A percentile compares a stretch with the other conserved stretches of the same genome.
These are phyloP conservation scores for Lablab purpureus DNA, from an alignment of 306 rosid species.

Conservation along the genomic window DNA sequence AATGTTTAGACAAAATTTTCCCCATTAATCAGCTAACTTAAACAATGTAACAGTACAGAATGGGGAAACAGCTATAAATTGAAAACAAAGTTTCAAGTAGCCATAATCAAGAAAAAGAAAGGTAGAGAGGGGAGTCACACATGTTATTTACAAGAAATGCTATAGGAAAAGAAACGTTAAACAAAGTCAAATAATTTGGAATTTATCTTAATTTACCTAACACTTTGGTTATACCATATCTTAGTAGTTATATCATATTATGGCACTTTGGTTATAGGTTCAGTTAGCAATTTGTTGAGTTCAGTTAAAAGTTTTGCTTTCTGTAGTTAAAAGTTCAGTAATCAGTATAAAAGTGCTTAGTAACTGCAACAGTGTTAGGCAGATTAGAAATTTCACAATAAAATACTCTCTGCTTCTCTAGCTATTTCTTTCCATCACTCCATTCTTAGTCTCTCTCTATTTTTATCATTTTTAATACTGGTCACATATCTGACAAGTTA, in stretches of 20 bases:
- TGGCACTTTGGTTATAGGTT: constrained; percentile 31
- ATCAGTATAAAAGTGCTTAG: constrained; percentile 7
- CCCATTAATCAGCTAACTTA: constrained; percentile 42
- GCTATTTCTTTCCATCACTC: neutral
- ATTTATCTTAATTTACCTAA: neutral
- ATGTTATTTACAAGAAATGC: constrained; percentile 9
- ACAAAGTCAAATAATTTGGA: constrained; percentile 21
- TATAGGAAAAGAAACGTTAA: constrained; percentile 5
- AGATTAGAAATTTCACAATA: constrained; percentile 23
- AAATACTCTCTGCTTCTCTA: constrained; percentile 16
- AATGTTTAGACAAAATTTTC: constrained; percentile 36
- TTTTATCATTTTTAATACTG: neutral
- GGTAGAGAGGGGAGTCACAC: neutral
- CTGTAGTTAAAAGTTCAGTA: constrained; percentile 22
- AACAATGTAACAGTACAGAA: constrained; percentile 20
- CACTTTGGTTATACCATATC: neutral
- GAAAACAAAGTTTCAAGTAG: constrained; percentile 20
- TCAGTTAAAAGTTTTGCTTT: constrained; percentile 22
- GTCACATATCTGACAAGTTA: constrained; percentile 18
- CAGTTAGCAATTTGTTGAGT: constrained; percentile 1
- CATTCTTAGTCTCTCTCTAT: neutral
- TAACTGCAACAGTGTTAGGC: neutral
- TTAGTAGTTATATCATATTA: neutral
- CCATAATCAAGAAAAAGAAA: constrained; percentile 31
- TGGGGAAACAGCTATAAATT: constrained; percentile 14